Evolutionary conservation across 805 yeast genomes (phyloP), one percentile per base, ranked within the genome.

Genomic region (Candida peoriensis): DNA sequence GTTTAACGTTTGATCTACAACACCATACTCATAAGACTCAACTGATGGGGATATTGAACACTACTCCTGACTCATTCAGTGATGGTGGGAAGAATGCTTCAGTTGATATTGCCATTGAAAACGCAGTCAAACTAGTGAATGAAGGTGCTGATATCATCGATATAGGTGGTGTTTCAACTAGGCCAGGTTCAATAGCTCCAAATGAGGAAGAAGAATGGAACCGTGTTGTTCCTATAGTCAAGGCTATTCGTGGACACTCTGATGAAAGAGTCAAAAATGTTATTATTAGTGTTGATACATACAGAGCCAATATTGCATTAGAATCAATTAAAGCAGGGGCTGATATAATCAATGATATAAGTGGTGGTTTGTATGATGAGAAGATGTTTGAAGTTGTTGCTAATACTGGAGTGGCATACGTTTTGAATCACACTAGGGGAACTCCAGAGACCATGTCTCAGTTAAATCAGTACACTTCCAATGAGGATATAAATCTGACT

Each of bases 21-120:
- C 55, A 61, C 14, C 59, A 67, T 28, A 57, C 63, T 5, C 54
- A 65, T 6, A 62, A 61, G n/a, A 86, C 97, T 0, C 60, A 68
- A 33, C 54, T 88, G 28, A 93, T 93, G 98, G 93, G 87, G 1
- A 80, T 93, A 31, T 59, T 93, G 43, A 93, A 93, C 50, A 71
- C 82, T 15, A 93, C 98, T 0, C 96, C 97, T 0, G 97, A 93
- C 58, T 88, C 96, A 2, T 93, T 93, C 55, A 84, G 95, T 28
- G 98, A 93, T 58, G 97, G 96, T 2, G 87, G 93, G 1, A 52
- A 52, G 13, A 52, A 64, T 20, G 49, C 63, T 2, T 52, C 64
- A 6, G 24, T 68, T 0, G 68, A 60, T 0, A 57, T 59, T 9
- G 66, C 78, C 2, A 52, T 80, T 19, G 50, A 47, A 0, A 60